Percentiles rank a stretch among this genome's conserved stretches.
phyloP scores from a whole-genome alignment of 495 filamentous ascomycete genomes.

The Zalerion maritima region DNA sequence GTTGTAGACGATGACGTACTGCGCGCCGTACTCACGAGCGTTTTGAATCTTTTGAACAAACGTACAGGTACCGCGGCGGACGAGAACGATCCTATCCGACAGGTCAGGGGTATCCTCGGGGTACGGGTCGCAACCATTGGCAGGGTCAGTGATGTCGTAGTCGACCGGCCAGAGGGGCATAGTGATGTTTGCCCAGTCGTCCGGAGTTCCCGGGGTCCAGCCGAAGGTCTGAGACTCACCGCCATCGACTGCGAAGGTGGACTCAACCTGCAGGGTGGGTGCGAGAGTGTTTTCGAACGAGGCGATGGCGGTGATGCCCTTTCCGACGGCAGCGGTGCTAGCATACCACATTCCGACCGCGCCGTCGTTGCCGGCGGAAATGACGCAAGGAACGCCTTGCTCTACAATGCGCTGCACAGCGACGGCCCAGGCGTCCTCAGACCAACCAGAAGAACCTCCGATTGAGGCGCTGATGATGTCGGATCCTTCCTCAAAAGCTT shows the following conservation, averaged over 20 bases:
- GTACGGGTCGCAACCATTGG: constrained; percentile 29
- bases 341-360: constrained; percentile 36
- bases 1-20: constrained; percentile 42
- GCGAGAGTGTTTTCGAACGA: constrained; percentile 35
- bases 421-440: constrained; percentile 38
- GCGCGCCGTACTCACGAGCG: constrained; percentile 35
- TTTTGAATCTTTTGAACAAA: constrained; percentile 33
- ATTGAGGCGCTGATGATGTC: constrained; percentile 48
- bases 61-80: constrained; percentile 38
- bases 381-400: constrained; percentile 36
- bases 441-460: constrained; percentile 40
- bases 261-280: constrained; percentile 25
- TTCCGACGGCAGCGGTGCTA: constrained; percentile 37
- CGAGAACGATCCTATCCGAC: constrained; percentile 34
- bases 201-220: constrained; percentile 25
- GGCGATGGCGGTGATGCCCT: constrained; percentile 33
- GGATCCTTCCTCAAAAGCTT: constrained; percentile 40
- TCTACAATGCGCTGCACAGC: constrained; percentile 40
- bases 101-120: constrained; percentile 34
- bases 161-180: constrained; percentile 36
- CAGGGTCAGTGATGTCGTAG: constrained; percentile 30
- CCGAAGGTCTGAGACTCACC: constrained; percentile 17
- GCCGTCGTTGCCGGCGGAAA: constrained; percentile 43
- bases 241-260: constrained; percentile 17
- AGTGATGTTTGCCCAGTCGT: constrained; percentile 21